Conservation (phyloP, 1,139 yeast genomes). For the Lipomyces yarrowii region DNA sequence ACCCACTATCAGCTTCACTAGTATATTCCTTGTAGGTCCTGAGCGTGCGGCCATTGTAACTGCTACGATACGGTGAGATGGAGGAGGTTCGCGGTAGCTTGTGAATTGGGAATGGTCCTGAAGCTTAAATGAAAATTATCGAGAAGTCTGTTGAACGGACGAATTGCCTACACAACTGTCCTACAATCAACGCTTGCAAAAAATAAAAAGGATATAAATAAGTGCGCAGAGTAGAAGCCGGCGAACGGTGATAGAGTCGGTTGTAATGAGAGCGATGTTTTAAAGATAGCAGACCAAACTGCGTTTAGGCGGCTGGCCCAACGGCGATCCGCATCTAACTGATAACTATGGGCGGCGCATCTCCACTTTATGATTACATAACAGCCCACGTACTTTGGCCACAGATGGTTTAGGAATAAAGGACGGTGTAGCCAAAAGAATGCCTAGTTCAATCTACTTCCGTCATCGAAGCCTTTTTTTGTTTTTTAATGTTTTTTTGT, state of each 20-base stretch:
- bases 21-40: constrained; percentile 44
- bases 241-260: background rate
- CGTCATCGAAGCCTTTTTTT: too few species aligned
- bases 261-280: background rate
- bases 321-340: too few species aligned
- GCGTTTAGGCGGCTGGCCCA: too few species aligned
- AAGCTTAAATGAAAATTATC: background rate
- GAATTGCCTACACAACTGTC: background rate
- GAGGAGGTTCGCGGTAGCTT: background rate
- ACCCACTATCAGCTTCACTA: constrained; percentile 91
- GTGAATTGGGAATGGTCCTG: background rate
- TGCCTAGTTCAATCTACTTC: too few species aligned
- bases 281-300: too few species aligned
- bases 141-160: background rate
- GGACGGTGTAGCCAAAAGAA: too few species aligned
- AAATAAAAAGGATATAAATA: background rate
- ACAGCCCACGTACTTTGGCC: too few species aligned
- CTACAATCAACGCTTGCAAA: background rate
- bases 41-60: constrained; percentile 18
- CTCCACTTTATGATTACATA: too few species aligned
- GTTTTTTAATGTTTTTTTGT: too few species aligned
- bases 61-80: background rate
- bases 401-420: too few species aligned
- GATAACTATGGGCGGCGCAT: too few species aligned
- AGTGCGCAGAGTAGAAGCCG: background rate